Base-by-base conservation (phyloP, 1,284 basidiomycete genomes). In the Coniferiporia sulphurascens region DNA sequence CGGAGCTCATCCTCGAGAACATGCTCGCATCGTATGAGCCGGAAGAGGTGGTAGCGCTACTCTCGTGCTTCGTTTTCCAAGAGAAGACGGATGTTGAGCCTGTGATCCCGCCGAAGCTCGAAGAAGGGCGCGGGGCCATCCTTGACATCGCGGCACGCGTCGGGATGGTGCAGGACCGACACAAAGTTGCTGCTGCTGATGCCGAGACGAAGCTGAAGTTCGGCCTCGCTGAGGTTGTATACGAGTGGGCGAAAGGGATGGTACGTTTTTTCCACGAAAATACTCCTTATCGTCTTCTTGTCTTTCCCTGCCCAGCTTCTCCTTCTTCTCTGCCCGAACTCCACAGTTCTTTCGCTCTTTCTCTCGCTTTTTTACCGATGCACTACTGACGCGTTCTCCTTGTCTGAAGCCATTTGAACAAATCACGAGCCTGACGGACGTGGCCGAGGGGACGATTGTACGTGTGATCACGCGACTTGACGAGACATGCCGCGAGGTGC, bases 221-320 rank as follows among this genome's bases (percentile, higher is more conserved):
- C 64, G 96, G 96, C 1, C 76, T 99, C 27, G 86, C 93, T 10
- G 93, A 97, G 69, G 95, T 98, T 0, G 96, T 98, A 7, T 98
- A 98, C 71, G 95, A 98, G 72, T 99, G 97, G 97, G 95, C 97
- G 0, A 91, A 90, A 70, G 97, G 97, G 57, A 97, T 95, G 89
- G 95, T 95, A 67, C 68, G 83, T 70, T 19, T 27, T 4, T 41
- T 36, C 41, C 27, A 27, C 27, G 27, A 27, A 5, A 27, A 27
- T 27, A 27, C 27, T 27, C 27, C 27, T 27, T 27, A 27, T 27
- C 27, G 27, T 5, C 27, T 27, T 27, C 27, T 27, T 27, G 27
- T 27, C 27, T 27, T 27, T 5, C 5, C 5, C 5, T 27, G 2
- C 27, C 27, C 2, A 27, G 27, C 27, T 5, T 27, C 2, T 27